Conservation (phyloP, 2,329 filamentous ascomycete species). For the Claviceps arundinis region DNA sequence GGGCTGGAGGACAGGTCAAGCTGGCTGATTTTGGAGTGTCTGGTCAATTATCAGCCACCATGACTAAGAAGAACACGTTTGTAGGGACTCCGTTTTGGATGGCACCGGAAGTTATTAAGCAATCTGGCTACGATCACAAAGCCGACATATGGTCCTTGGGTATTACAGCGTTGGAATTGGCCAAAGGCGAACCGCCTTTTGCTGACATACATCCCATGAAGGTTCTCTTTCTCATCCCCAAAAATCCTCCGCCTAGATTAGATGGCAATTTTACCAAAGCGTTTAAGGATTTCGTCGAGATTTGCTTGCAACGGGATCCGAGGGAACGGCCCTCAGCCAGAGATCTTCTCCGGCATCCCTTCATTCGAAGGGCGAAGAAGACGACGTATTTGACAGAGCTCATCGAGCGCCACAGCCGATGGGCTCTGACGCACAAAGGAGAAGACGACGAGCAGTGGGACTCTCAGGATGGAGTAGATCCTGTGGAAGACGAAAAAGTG, state of each 20-base stretch:
- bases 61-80: slow-evolving; percentile 99
- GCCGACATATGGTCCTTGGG: slow-evolving; percentile 96
- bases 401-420: slow-evolving; percentile 80
- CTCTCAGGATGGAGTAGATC: slow-evolving; percentile 38
- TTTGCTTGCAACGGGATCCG: slow-evolving; percentile 80
- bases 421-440: slow-evolving; percentile 68
- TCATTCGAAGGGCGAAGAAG: slow-evolving; percentile 83
- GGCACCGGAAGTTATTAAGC: slow-evolving; percentile 97
- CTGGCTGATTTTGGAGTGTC: slow-evolving; percentile 95
- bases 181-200: slow-evolving; percentile 85
- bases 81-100: slow-evolving; percentile 99
- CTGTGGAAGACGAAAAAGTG: slow-evolving; percentile 39
- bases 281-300: slow-evolving; percentile 74
- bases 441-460: slow-evolving; percentile 51
- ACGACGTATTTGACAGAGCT: slow-evolving; percentile 94
- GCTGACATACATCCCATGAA: slow-evolving; percentile 98
- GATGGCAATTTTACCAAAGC: slow-evolving; percentile 69
- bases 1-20: slow-evolving; percentile 88
- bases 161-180: slow-evolving; percentile 85
- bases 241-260: slow-evolving; percentile 74
- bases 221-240: slow-evolving; percentile 89
- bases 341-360: slow-evolving; percentile 79
- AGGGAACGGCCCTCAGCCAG: slow-evolving; percentile 76
- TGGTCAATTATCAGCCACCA: slow-evolving; percentile 88
- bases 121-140: slow-evolving; percentile 95